Evolutionary conservation across 768 basidiomycete genomes (phyloP).

Genomic region (Phlebiopsis flavidoalba): DNA sequence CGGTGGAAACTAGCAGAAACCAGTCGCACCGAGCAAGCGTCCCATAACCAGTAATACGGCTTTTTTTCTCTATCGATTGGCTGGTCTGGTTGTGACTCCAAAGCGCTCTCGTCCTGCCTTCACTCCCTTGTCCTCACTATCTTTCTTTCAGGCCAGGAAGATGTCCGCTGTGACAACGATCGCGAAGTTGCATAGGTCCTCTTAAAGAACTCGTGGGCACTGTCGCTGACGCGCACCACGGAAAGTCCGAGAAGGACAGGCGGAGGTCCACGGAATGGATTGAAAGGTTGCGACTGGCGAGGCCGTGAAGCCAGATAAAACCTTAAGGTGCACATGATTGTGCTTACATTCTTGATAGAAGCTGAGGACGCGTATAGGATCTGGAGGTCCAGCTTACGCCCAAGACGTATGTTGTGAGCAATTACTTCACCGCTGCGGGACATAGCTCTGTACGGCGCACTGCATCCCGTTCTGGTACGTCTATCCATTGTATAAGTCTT

Average conservation of each 20-base stretch:
- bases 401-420: conserved; percentile 81
- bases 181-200: conserved; percentile 23
- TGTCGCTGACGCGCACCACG: conserved; percentile 32
- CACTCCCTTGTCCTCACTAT: not conserved
- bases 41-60: conserved; percentile 4
- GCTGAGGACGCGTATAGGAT: conserved; percentile 38
- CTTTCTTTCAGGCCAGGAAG: conserved; percentile 6
- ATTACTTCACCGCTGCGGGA: conserved; percentile 87
- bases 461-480: conserved; percentile 78
- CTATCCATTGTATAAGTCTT: not conserved
- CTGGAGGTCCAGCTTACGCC: conserved; percentile 68
- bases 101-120: not conserved
- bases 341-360: not conserved
- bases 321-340: conserved; percentile 40
- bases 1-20: not conserved
- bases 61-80: conserved; percentile 12
- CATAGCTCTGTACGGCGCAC: conserved; percentile 82
- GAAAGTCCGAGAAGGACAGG: conserved; percentile 55
- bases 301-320: conserved; percentile 38
- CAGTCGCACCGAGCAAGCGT: not conserved
- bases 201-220: conserved; percentile 44
- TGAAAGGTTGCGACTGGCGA: conserved; percentile 52
- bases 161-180: conserved; percentile 24
- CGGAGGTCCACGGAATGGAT: conserved; percentile 69
- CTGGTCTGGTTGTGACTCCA: conserved; percentile 7